Evolutionary conservation across 495 filamentous ascomycete genomes (phyloP).

Genomic region (Choiromyces venosus): DNA sequence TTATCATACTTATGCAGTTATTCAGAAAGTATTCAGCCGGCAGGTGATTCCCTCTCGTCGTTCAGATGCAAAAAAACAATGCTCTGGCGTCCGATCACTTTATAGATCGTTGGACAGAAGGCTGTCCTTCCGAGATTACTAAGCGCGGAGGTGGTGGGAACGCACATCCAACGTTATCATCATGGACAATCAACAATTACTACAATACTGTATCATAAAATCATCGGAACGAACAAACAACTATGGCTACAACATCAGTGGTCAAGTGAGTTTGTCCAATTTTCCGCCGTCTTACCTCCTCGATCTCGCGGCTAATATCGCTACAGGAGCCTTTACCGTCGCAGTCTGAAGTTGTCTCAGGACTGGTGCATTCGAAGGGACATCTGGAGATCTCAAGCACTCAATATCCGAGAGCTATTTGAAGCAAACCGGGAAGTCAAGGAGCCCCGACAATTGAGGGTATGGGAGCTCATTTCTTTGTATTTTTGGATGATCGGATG

Average conservation of each 20-base stretch:
- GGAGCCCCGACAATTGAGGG: slow-evolving; percentile 82
- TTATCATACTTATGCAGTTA: not conserved
- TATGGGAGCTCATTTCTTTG: slow-evolving; percentile 44
- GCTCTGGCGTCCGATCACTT: not conserved
- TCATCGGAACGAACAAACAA: slow-evolving; percentile 14
- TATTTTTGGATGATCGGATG: not conserved
- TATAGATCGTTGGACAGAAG: not conserved
- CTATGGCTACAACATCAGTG: slow-evolving; percentile 37
- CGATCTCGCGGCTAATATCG: not conserved
- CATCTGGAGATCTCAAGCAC: slow-evolving; percentile 87
- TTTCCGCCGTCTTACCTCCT: not conserved
- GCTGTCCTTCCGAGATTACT: not conserved
- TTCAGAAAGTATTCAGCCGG: not conserved
- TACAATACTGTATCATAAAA: no score
- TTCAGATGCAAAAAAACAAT: not conserved
- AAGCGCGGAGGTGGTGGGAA: slow-evolving; percentile 11
- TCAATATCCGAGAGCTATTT: slow-evolving; percentile 93
- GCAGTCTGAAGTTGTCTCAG: slow-evolving; percentile 83
- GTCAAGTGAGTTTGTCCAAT: slow-evolving; percentile 27
- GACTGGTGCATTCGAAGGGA: slow-evolving; percentile 90
- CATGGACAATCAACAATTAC: no score
- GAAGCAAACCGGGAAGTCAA: slow-evolving; percentile 83
- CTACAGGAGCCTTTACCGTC: slow-evolving; percentile 81
- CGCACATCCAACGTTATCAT: slow-evolving; percentile 22
- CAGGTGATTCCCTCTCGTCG: not conserved